These are phyloP conservation scores for Malassezia sympodialis DNA, from an alignment of 1,284 basidiomycete genomes.

Conservation along the genomic window DNA sequence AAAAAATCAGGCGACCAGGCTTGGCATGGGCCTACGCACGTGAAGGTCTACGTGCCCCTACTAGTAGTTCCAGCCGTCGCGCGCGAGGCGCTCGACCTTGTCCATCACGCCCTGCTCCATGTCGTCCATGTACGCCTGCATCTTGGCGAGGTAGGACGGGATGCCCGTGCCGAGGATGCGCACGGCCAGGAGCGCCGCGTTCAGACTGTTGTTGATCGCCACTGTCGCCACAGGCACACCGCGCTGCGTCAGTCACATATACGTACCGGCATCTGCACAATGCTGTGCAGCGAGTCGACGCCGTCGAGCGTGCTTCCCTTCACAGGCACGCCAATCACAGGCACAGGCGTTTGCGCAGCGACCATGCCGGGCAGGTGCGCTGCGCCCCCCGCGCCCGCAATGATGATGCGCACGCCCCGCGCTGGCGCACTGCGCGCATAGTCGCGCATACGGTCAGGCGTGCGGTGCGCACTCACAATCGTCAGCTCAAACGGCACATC, in stretches of 20 bases:
- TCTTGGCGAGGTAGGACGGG: conserved; percentile 59
- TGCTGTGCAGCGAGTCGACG: conserved; percentile 89
- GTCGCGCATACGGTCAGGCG: conserved; percentile 72
- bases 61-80: conserved; percentile 68
- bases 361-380: conserved; percentile 98
- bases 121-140: conserved; percentile 65
- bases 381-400: conserved; percentile 92
- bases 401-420: conserved; percentile 67
- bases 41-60: too few relatives aligned
- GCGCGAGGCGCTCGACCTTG: conserved; percentile 68
- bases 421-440: conserved; percentile 69
- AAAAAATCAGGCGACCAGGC: background rate
- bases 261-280: conserved; percentile 96
- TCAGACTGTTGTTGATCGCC: conserved; percentile 90
- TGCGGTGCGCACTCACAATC: conserved; percentile 91
- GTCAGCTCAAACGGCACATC: conserved; percentile 81
- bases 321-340: conserved; percentile 93
- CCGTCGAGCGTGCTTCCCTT: conserved; percentile 89
- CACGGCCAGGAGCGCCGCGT: conserved; percentile 82
- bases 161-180: conserved; percentile 68
- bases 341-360: conserved; percentile 79
- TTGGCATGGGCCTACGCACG: too few relatives aligned
- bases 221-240: conserved; percentile 95
- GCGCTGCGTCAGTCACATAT: conserved; percentile 53
- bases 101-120: conserved; percentile 72